Base-by-base conservation (phyloP, 148 eudicot genomes). In the Rheum nobile region DNA sequence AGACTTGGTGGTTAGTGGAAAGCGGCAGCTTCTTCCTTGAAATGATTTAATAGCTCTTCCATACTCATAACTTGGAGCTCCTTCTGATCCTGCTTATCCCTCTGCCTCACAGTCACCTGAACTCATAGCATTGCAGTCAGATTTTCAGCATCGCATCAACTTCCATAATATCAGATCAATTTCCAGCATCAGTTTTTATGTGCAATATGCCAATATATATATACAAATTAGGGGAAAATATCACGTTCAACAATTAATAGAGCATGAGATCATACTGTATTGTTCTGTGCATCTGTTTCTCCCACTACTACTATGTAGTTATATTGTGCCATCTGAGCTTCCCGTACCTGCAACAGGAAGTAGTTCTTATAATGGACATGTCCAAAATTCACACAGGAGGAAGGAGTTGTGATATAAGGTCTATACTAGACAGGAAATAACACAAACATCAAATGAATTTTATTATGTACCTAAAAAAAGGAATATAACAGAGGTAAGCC, bases 251-350 rank as follows among this genome's bases (percentile, higher is more conserved):
- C 43, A 41, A 41, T 41, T 41, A 22, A 19, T 3, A 72, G 42
- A 43, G 28, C 41, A 32, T 19, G 22, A 80, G 87, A 86, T 83
- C 80, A 48, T 84, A 84, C 87, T 85, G 74, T 81, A 7, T 37
- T 34, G 48, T 82, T 86, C 72, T 80, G 84, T 19, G 86, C 87
- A 76, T 96, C 97, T 73, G 82, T 84, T 84, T 96, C 97, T 22
- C 99, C 99, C 69, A 96, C 99, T 3, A 96, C 99, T 76, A 96
- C 81, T 72, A 96, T 96, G 63, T 88, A 92, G 87, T 95, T 95
- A 81, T 92, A 95, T 72, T 92, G 96, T 6, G 92, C 89, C 75
- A 91, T 10, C 78, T 91, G 97, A 76, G 97, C 99, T 84, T 95
- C 99, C 44, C 94, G 77, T 50, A 95, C 98, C 98, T 94, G 75